Evolutionary conservation across 768 basidiomycete species (phyloP).

Genomic region (Podaxis sp.): DNA sequence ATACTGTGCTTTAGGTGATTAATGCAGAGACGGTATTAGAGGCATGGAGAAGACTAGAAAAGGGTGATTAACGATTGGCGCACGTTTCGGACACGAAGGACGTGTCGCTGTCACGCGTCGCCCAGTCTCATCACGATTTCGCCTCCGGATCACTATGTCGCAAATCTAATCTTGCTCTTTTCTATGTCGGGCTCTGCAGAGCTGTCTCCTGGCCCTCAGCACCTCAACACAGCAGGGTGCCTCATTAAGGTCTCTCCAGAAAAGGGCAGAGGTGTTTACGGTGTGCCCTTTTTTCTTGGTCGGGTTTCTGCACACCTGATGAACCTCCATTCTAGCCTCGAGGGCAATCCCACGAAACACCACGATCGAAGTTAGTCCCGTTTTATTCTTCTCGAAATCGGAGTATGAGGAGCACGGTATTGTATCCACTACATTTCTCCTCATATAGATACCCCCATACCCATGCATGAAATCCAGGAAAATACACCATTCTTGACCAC

Average conservation of each 20-base stretch:
- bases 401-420: slow-evolving; percentile 69
- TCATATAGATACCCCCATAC: neutral
- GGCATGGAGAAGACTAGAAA: slow-evolving; percentile 3
- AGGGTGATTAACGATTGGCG: neutral
- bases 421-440: neutral
- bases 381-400: slow-evolving; percentile 66
- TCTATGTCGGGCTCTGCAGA: neutral
- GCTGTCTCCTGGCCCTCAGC: slow-evolving; percentile 21
- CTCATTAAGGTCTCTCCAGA: slow-evolving; percentile 39
- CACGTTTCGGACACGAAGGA: neutral
- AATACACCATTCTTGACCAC: slow-evolving; percentile 64
- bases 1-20: neutral
- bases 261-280: slow-evolving; percentile 66
- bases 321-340: neutral
- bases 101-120: slow-evolving; percentile 6
- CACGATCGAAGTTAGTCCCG: slow-evolving; percentile 82
- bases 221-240: slow-evolving; percentile 49
- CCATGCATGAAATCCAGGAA: slow-evolving; percentile 23
- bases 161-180: slow-evolving; percentile 13
- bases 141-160: slow-evolving; percentile 3
- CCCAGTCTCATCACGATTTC: neutral
- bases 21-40: neutral
- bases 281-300: slow-evolving; percentile 31
- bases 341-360: slow-evolving; percentile 53
- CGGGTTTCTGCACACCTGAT: neutral